Base-by-base conservation (phyloP, 208 protist genomes). In the Acanthamoeba triangularis region DNA sequence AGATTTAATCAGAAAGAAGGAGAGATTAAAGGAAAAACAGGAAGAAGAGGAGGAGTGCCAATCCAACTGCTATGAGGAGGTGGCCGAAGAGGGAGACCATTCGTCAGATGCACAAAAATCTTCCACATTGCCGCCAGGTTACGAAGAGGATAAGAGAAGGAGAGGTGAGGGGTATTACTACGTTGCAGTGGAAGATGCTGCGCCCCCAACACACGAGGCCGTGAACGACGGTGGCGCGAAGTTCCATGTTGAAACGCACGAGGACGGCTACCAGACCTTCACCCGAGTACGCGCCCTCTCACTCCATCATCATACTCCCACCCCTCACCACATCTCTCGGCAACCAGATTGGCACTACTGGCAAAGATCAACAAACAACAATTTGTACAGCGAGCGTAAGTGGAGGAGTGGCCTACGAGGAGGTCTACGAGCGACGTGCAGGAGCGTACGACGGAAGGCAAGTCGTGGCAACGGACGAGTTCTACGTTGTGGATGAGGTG, bases 11-110 rank as follows among this genome's bases (percentile, higher is more conserved):
- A 14, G 8, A 25, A 37, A 52, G 33, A 78, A 93, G 65, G 41
- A 93, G 41, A 20, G 44, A 28, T 35, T 78, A 25, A 41, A 74
- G n/a, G 65, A 72, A 25, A 37, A 72, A 49, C n/a, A 93, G 65
- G 65, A 93, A 16, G 85, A 92, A 25, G 82, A n/a, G 1, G 56
- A 93, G 18, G 87, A 25, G 14, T 18, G 11, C 10, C 25, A 25
- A n/a, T 91, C 16, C 65, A 87, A 59, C 78, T 41, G 13, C 23
- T 93, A 76, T 18, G 87, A 93, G 47, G 49, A 63, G 28, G 80
- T 88, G 25, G 47, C 33, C 7, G 72, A 80, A 52, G 72, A 37
- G 18, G 37, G 65, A 25, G n/a, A 35, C 13, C 16, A 74, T 16
- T 33, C 23, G 0, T 33, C 16, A 28, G 18, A 74, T 25, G 65